These are phyloP conservation scores for Phytophthora capsici DNA, from an alignment of 352 stramenopile species.

Conservation along the genomic window DNA sequence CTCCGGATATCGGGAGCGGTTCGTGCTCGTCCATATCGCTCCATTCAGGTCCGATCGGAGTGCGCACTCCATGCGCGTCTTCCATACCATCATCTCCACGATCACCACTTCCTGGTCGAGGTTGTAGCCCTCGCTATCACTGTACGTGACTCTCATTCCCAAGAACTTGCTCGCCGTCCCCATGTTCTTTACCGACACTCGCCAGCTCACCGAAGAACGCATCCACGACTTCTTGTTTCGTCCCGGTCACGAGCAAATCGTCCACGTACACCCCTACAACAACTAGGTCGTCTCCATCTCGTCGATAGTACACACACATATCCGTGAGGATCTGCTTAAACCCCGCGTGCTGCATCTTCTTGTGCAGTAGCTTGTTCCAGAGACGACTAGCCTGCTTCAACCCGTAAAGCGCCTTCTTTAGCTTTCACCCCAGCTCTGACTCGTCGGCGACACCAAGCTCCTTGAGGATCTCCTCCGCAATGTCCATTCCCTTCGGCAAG, in stretches of 20 bases:
- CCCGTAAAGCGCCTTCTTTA: conserved; percentile 35
- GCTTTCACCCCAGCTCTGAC: too few species aligned
- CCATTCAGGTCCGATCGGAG: not conserved
- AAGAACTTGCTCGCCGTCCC: conserved; percentile 30
- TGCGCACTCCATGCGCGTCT: not conserved
- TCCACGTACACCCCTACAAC: conserved; percentile 37
- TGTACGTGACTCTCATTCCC: conserved; percentile 28
- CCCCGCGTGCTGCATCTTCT: conserved; percentile 10
- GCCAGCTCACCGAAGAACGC: conserved; percentile 16
- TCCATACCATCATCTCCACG: not conserved
- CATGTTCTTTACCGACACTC: conserved; percentile 30
- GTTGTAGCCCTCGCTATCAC: not conserved
- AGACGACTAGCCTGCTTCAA: conserved; percentile 20
- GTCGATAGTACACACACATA: conserved; percentile 26
- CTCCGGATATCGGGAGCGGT: not conserved
- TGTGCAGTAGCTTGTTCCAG: conserved; percentile 14
- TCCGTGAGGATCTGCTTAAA: conserved; percentile 28
- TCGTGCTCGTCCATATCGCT: not conserved
- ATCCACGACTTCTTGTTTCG: not conserved
- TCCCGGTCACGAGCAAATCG: conserved; percentile 32
- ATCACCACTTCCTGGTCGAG: not conserved
- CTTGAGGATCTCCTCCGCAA: conserved; percentile 19
- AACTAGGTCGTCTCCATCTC: not conserved
- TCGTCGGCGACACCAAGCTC: too few species aligned
- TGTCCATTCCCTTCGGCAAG: conserved; percentile 11